Conservation (phyloP, 768 basidiomycete genomes). For the Termitomyces titanicus region DNA sequence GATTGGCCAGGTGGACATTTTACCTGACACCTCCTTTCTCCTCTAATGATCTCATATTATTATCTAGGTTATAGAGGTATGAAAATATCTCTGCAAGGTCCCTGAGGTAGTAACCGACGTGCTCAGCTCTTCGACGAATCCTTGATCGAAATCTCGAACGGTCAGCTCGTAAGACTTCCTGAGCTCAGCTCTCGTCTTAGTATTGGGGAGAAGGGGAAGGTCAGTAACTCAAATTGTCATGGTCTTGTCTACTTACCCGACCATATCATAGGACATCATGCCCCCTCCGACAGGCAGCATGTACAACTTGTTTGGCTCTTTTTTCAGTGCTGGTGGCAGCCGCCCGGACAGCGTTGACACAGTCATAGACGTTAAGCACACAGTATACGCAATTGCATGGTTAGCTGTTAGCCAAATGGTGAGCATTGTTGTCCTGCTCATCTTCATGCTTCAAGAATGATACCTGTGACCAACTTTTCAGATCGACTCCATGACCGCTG, state of each 20-base stretch:
- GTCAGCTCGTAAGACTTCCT: slow-evolving; percentile 65
- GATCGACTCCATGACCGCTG: slow-evolving; percentile 59
- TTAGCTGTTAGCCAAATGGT: slow-evolving; percentile 86
- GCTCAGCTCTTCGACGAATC: slow-evolving; percentile 80
- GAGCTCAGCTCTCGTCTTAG: slow-evolving; percentile 74
- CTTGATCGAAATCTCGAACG: slow-evolving; percentile 62
- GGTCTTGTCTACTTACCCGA: slow-evolving; percentile 4
- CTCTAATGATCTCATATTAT: neutral
- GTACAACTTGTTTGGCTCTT: slow-evolving; percentile 42
- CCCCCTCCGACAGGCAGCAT: slow-evolving; percentile 46
- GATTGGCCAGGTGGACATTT: slow-evolving; percentile 74
- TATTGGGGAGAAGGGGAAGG: slow-evolving; percentile 74
- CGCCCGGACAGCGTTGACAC: slow-evolving; percentile 48
- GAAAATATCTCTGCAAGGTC: slow-evolving; percentile 39
- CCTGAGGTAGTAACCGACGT: slow-evolving; percentile 55
- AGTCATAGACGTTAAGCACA: slow-evolving; percentile 71
- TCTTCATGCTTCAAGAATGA: neutral
- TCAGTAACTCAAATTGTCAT: slow-evolving; percentile 29
- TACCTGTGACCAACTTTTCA: slow-evolving; percentile 23
- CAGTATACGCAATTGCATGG: slow-evolving; percentile 81
- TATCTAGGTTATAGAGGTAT: slow-evolving; percentile 5
- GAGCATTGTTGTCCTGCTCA: slow-evolving; percentile 19
- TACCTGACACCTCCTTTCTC: neutral
- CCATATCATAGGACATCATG: slow-evolving; percentile 54
- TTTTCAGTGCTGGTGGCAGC: slow-evolving; percentile 36